Evolutionary conservation across 1,284 basidiomycete species (phyloP).

Genomic region (Erythrobasidium hasegawianum): DNA sequence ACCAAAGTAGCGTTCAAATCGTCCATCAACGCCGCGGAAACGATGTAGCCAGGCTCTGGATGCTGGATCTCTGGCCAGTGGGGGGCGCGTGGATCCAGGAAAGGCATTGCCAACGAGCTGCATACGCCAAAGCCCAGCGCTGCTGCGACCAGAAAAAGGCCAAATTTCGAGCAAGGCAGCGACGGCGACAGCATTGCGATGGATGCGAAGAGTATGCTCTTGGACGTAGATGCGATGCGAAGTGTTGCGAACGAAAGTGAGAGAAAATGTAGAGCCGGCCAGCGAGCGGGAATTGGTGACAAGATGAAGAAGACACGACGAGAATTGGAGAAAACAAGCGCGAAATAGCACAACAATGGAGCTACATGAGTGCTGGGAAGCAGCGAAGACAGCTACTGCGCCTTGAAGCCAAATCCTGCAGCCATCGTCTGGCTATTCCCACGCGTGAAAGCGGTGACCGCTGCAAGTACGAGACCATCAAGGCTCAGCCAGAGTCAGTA

Average conservation of each 20-base stretch:
- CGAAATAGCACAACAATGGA: too few species aligned
- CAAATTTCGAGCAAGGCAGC: too few species aligned
- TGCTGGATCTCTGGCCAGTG: slow-evolving; percentile 25
- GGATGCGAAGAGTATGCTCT: too few species aligned
- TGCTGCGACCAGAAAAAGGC: too few species aligned
- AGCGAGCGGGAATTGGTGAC: too few species aligned
- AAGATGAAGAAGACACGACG: too few species aligned
- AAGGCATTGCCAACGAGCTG: neutral
- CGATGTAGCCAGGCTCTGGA: slow-evolving; percentile 20
- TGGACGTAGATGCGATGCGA: too few species aligned
- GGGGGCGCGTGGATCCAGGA: slow-evolving; percentile 5
- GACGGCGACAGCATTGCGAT: too few species aligned
- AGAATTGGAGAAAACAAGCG: too few species aligned
- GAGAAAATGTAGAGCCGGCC: too few species aligned
- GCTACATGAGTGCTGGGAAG: neutral
- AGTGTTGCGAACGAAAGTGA: too few species aligned
- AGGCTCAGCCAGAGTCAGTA: neutral
- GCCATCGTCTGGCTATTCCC: neutral
- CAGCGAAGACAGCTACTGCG: neutral
- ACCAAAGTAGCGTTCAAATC: slow-evolving; percentile 17
- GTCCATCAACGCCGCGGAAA: neutral
- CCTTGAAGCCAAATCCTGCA: neutral
- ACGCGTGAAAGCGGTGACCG: neutral
- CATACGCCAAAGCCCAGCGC: neutral
- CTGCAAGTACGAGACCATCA: neutral